Evolutionary conservation across 495 filamentous ascomycete genomes (phyloP).

Genomic region (Margaritispora aquatica): DNA sequence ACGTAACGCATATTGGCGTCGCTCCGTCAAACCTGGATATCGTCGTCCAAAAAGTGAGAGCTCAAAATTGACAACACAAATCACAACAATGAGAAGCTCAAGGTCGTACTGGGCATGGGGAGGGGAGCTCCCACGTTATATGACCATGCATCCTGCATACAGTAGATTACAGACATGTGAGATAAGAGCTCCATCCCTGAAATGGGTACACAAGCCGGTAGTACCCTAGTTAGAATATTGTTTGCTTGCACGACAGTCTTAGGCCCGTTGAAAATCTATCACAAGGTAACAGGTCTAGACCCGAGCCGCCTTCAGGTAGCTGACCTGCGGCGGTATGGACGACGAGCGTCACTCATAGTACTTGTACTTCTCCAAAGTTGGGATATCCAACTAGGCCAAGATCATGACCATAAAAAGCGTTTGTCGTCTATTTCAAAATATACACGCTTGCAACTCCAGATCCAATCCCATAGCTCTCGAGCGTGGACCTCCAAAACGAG

Average conservation of each 20-base stretch:
- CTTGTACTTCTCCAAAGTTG: not conserved
- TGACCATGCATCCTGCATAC: too few relatives aligned
- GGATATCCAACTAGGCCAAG: too few relatives aligned
- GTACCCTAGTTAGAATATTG: not conserved
- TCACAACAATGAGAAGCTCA: not conserved
- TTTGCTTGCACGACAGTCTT: too few relatives aligned
- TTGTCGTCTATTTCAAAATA: too few relatives aligned
- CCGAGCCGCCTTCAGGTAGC: not conserved
- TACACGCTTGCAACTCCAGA: too few relatives aligned
- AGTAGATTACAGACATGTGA: too few relatives aligned
- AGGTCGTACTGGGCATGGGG: not conserved
- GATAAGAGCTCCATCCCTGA: not conserved
- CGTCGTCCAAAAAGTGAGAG: too few relatives aligned
- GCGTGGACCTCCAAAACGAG: not conserved
- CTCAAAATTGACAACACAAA: too few relatives aligned
- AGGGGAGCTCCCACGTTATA: not conserved
- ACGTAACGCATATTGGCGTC: slow-evolving; percentile 14
- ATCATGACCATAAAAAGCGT: not conserved
- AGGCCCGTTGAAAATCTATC: too few relatives aligned
- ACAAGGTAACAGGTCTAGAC: too few relatives aligned
- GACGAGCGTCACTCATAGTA: not conserved
- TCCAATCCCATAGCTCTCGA: too few relatives aligned
- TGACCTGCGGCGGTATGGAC: not conserved
- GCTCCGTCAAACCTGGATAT: not conserved
- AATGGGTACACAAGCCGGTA: not conserved